Evolutionary conservation across 1,284 basidiomycete genomes (phyloP).

Genomic region (Ustilago vetiveriae): DNA sequence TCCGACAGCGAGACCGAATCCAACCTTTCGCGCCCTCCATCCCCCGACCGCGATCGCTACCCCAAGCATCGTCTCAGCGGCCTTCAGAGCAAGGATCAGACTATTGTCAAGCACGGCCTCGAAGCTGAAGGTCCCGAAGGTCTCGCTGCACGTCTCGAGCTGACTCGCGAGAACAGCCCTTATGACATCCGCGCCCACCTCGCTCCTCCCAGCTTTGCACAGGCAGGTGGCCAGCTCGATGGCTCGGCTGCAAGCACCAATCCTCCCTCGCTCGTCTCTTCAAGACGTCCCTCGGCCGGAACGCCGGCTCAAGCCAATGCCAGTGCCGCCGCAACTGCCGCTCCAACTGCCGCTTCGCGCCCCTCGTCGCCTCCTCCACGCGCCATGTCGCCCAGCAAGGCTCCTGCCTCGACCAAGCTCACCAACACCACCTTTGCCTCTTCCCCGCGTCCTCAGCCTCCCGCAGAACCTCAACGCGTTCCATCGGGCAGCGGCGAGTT

Average conservation of each 20-base stretch:
- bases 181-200: conserved; percentile 44
- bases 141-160: conserved; percentile 38
- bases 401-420: conserved; percentile 42
- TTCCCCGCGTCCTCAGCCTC: conserved; percentile 13
- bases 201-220: conserved; percentile 20
- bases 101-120: conserved; percentile 54
- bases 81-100: conserved; percentile 55
- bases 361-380: conserved; percentile 52
- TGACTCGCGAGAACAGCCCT: conserved; percentile 55
- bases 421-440: conserved; percentile 15
- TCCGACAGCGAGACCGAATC: conserved; percentile 61
- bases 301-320: conserved; percentile 5
- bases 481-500: conserved; percentile 15
- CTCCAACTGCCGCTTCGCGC: conserved; percentile 19
- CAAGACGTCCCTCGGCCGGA: conserved; percentile 30
- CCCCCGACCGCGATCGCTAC: conserved; percentile 52
- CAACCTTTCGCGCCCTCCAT: conserved; percentile 59
- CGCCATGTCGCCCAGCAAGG: conserved; percentile 56
- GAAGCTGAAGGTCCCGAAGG: conserved; percentile 22
- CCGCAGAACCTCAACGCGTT: conserved; percentile 14
- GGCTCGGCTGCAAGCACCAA: conserved; percentile 22
- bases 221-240: conserved; percentile 18
- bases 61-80: conserved; percentile 60
- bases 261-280: conserved; percentile 27
- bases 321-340: conserved; percentile 3